Evolutionary conservation across 176 grass and related monocot species (phyloP), one percentile per base, ranked within the genome.

Genomic region (Musa beccarii): DNA sequence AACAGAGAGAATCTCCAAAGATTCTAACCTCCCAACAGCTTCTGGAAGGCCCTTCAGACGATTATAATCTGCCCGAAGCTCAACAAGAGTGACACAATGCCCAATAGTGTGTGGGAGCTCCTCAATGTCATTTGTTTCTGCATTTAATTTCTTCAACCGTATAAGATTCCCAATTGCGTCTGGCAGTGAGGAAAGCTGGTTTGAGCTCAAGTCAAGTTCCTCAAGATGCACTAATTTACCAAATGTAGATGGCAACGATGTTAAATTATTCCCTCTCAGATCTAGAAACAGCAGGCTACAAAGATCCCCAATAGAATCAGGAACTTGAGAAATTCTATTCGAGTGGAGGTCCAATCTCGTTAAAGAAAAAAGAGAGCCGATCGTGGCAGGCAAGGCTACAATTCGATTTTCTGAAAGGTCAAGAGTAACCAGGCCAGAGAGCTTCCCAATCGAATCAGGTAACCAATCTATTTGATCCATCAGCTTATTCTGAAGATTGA

Each of bases 61-160:
- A 87, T 99, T 99, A 59, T 99, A 95, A 25, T 88, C 91, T 67
- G 79, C 91, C 75, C 68, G 81, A 71, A 99, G 75, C 57, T 99
- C 96, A 49, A 82, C 83, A 54, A 99, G 80, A 57, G 91, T 87
- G 75, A 81, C 83, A 79, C 96, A 99, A 15, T 89, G 71, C 50
- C 96, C 96, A 7, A 99, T 94, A 67, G 89, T 99, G 73, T 99
- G 92, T 24, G 96, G 91, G 61, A 99, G 69, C 84, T 99, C 96
- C 52, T 99, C 96, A 66, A 99, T 76, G 52, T 89, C 65, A 53
- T 99, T 99, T 77, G 91, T 89, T 52, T 99, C 96, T 0, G 86
- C 63, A 6, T 87, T 76, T 81, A 99, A 71, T 82, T 92, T 99
- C 88, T 85, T 99, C 69, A 99, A 78, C 5, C 63, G 73, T 51